Evolutionary conservation across 2,329 filamentous ascomycete genomes (phyloP).

Genomic region (Penicillium brasilianum): DNA sequence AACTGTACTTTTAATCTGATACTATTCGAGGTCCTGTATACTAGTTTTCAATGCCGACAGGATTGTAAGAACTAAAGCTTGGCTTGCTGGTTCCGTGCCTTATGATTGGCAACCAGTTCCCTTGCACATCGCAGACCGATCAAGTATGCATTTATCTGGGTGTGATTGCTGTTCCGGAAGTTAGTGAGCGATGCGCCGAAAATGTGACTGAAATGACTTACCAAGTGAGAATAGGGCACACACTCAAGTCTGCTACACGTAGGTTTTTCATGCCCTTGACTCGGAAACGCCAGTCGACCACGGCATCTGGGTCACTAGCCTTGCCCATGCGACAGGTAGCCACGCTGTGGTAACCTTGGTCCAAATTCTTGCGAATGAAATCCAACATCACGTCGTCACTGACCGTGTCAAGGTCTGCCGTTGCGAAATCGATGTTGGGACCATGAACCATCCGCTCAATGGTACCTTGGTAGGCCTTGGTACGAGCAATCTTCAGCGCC

Average conservation of each 20-base stretch:
- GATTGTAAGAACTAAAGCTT: not conserved
- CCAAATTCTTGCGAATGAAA: constrained; percentile 7
- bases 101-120: constrained; percentile 5
- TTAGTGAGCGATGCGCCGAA: not conserved
- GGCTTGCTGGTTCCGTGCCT: not conserved
- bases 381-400: constrained; percentile 8
- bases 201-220: not conserved
- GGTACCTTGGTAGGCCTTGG: constrained; percentile 1
- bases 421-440: constrained; percentile 1
- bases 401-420: not conserved
- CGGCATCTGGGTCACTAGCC: not conserved
- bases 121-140: constrained; percentile 11
- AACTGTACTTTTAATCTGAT: constrained; percentile 8
- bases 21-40: not conserved
- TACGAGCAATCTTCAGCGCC: constrained; percentile 12
- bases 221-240: constrained; percentile 8
- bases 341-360: constrained; percentile 12
- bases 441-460: constrained; percentile 13
- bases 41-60: not conserved
- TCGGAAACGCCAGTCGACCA: constrained; percentile 4
- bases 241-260: constrained; percentile 8
- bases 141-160: constrained; percentile 12
- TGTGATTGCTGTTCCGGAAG: constrained; percentile 10
- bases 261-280: constrained; percentile 11
- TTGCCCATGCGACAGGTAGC: constrained; percentile 14